Conservation (phyloP, 352 stramenopile species). For the Phytophthora litchii region DNA sequence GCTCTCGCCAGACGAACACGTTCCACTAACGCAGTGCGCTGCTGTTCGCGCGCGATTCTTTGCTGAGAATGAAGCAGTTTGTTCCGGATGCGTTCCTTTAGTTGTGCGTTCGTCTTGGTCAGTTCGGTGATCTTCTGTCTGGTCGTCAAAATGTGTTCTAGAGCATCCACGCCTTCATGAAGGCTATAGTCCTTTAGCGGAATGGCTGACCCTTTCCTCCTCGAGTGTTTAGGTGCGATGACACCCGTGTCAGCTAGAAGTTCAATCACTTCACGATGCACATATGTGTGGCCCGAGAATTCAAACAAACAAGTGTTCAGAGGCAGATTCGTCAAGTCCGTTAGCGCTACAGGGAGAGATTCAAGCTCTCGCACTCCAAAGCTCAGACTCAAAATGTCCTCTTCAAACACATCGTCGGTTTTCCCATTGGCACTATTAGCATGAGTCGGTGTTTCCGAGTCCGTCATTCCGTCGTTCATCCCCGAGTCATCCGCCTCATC, state of each 20-base stretch:
- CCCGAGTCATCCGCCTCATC: slow-evolving; percentile 40
- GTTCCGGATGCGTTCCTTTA: slow-evolving; percentile 63
- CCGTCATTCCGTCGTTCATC: slow-evolving; percentile 30
- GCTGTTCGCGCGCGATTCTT: slow-evolving; percentile 52
- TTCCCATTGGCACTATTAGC: slow-evolving; percentile 12
- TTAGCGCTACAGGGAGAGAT: slow-evolving; percentile 59
- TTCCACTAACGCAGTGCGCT: slow-evolving; percentile 49
- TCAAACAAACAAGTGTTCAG: slow-evolving; percentile 85
- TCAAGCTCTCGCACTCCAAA: slow-evolving; percentile 78
- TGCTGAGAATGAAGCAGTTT: slow-evolving; percentile 47
- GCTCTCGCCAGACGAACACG: slow-evolving; percentile 54
- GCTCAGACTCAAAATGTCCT: slow-evolving; percentile 62
- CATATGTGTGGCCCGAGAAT: slow-evolving; percentile 67
- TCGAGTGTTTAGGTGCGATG: slow-evolving; percentile 68
- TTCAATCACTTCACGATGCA: slow-evolving; percentile 75
- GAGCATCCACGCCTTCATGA: slow-evolving; percentile 71
- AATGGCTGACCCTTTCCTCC: slow-evolving; percentile 77
- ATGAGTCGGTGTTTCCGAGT: slow-evolving; percentile 29
- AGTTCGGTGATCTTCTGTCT: slow-evolving; percentile 56
- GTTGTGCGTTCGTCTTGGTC: slow-evolving; percentile 42
- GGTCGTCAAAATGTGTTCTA: slow-evolving; percentile 60
- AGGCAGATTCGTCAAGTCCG: slow-evolving; percentile 72
- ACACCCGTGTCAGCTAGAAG: slow-evolving; percentile 68
- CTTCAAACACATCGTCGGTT: slow-evolving; percentile 35
- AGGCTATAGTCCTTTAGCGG: slow-evolving; percentile 81